Conservation (phyloP, 2,329 filamentous ascomycete species). For the Esteya vermicola region DNA sequence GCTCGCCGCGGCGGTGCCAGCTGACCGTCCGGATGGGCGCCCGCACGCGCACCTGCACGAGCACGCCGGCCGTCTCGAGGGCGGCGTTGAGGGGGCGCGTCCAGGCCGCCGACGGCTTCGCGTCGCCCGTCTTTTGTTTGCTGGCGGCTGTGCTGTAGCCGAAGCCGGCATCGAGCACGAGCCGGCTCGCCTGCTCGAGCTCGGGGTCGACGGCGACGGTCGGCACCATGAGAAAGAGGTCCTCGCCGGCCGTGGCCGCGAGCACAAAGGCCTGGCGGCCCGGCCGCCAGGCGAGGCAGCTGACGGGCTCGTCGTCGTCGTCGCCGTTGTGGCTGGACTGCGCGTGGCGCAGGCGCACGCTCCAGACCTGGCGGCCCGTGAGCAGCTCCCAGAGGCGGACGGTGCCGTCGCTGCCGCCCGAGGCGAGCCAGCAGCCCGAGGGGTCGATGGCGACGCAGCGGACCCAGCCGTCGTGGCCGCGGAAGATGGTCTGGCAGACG, state of each 20-base stretch:
- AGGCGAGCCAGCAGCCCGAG: constrained; percentile 72
- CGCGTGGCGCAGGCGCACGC: constrained; percentile 56
- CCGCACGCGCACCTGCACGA: constrained; percentile 67
- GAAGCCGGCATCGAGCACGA: constrained; percentile 76
- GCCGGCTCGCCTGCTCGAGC: constrained; percentile 58
- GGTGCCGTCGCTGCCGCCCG: constrained; percentile 86
- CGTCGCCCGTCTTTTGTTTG: constrained; percentile 44
- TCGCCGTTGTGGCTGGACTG: background rate
- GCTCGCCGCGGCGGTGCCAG: constrained; percentile 91
- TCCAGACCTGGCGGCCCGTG: constrained; percentile 81
- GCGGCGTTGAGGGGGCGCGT: constrained; percentile 58
- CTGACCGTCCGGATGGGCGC: constrained; percentile 73
- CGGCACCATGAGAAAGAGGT: constrained; percentile 73
- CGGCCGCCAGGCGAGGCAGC: constrained; percentile 81
- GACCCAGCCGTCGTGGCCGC: constrained; percentile 78
- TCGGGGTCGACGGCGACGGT: constrained; percentile 52
- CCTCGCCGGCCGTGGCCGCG: constrained; percentile 71
- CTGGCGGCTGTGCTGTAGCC: constrained; percentile 72
- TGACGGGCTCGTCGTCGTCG: constrained; percentile 62
- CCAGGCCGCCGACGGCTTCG: constrained; percentile 72
- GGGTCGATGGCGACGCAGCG: constrained; percentile 76
- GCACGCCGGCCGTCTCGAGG: constrained; percentile 64
- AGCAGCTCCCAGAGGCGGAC: constrained; percentile 80
- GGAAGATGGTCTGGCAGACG: constrained; percentile 72
- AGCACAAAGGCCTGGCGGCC: constrained; percentile 67